Evolutionary conservation across 1,284 basidiomycete genomes (phyloP).

Genomic region (Cryptococcus sp.): DNA sequence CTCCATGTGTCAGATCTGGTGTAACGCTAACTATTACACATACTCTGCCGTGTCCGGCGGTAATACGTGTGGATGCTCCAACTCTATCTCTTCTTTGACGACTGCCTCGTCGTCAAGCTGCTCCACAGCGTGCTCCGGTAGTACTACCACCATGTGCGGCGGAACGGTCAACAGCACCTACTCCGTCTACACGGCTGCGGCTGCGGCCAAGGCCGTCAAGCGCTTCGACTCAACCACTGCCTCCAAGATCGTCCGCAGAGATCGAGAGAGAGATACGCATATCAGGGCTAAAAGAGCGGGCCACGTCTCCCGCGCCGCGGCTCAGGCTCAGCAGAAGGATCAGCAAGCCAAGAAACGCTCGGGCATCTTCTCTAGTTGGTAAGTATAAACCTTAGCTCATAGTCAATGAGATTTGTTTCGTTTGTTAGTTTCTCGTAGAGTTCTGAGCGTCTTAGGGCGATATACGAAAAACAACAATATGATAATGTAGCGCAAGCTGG

Average conservation of each 20-base stretch:
- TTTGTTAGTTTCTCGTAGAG: too few relatives aligned
- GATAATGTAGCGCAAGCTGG: too few relatives aligned
- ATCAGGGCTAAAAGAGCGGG: too few relatives aligned
- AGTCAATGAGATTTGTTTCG: too few relatives aligned
- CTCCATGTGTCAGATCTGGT: constrained; percentile 35
- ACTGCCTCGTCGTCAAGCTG: constrained; percentile 21
- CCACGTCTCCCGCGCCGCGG: too few relatives aligned
- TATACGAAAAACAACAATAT: too few relatives aligned
- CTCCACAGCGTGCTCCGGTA: constrained; percentile 32
- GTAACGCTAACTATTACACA: constrained; percentile 31
- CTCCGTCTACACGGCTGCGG: constrained; percentile 12
- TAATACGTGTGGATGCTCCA: constrained; percentile 32
- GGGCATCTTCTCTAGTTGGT: too few relatives aligned
- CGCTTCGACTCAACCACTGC: constrained; percentile 10
- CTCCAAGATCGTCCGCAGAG: background rate
- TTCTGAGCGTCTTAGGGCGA: too few relatives aligned
- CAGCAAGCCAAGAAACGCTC: too few relatives aligned
- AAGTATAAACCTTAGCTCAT: too few relatives aligned
- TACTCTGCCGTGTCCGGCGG: constrained; percentile 29
- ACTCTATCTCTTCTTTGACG: constrained; percentile 20
- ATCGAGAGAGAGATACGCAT: background rate
- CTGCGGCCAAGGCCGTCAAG: constrained; percentile 10
- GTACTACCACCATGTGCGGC: constrained; percentile 32
- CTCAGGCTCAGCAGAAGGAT: too few relatives aligned
- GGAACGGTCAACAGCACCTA: constrained; percentile 11